These are phyloP conservation scores for Gyrodon lividus DNA, from an alignment of 768 basidiomycete species.

Conservation along the genomic window DNA sequence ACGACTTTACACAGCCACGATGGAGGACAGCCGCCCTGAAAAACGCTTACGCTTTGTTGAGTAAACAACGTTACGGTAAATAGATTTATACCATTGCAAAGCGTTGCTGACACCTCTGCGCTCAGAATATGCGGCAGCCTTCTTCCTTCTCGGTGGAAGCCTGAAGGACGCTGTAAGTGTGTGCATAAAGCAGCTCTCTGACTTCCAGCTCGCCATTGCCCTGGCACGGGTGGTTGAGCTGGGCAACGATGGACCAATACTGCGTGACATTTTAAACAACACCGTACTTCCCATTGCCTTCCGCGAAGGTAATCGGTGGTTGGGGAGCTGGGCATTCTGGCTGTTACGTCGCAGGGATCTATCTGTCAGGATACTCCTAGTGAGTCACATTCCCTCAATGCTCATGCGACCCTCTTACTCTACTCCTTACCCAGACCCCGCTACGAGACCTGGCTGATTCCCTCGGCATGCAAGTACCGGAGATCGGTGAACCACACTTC, in stretches of 20 bases:
- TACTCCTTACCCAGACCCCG: slow-evolving; percentile 54
- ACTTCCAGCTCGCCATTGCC: slow-evolving; percentile 89
- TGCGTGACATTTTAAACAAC: slow-evolving; percentile 66
- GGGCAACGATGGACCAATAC: slow-evolving; percentile 75
- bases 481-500: slow-evolving; percentile 83
- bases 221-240: slow-evolving; percentile 84
- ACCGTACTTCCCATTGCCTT: slow-evolving; percentile 85
- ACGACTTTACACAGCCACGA: slow-evolving; percentile 79
- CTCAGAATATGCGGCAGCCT: slow-evolving; percentile 95
- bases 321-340: slow-evolving; percentile 98
- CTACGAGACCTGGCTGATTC: slow-evolving; percentile 67
- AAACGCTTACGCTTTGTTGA: slow-evolving; percentile 90
- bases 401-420: background rate
- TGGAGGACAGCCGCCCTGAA: slow-evolving; percentile 95
- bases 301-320: slow-evolving; percentile 84
- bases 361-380: slow-evolving; percentile 86
- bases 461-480: slow-evolving; percentile 51
- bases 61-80: slow-evolving; percentile 90
- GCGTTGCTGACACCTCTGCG: slow-evolving; percentile 5
- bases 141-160: slow-evolving; percentile 89
- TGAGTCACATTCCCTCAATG: slow-evolving; percentile 37
- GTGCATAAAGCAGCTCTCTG: slow-evolving; percentile 81
- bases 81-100: slow-evolving; percentile 1
- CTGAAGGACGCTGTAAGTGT: slow-evolving; percentile 91
- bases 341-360: slow-evolving; percentile 82